A percentile compares a stretch with the other conserved stretches of the same genome.
Conservation (phyloP, 164 flowering plant species). For the Chimonanthus praecox region DNA sequence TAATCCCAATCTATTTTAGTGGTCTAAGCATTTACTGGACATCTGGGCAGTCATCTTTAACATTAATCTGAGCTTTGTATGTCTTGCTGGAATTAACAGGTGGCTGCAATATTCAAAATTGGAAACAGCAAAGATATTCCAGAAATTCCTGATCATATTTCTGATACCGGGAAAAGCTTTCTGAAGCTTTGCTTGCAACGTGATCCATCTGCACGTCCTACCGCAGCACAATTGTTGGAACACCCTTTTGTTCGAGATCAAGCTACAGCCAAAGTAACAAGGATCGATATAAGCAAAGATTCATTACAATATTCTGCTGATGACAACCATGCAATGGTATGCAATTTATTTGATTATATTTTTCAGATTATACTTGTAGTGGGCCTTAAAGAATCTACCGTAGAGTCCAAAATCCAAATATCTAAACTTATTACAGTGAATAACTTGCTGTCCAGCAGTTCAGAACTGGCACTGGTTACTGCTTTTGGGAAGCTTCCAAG, state of each 20-base stretch:
- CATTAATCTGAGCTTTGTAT: neutral
- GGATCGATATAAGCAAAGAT: constrained; percentile 40
- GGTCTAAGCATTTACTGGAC: neutral
- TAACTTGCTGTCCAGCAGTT: too few relatives aligned
- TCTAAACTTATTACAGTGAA: too few relatives aligned
- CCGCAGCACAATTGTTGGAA: constrained; percentile 59
- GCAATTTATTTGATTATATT: neutral
- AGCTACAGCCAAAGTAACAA: constrained; percentile 39
- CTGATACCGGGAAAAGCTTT: constrained; percentile 70
- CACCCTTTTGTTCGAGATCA: constrained; percentile 76
- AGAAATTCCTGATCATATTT: constrained; percentile 71
- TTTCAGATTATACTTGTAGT: neutral
- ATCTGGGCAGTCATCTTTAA: neutral
- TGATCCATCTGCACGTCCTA: constrained; percentile 70
- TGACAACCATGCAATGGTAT: neutral
- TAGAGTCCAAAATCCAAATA: too few relatives aligned
- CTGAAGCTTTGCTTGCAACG: constrained; percentile 71
- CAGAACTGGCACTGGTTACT: too few relatives aligned
- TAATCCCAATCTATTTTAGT: neutral
- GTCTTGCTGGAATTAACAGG: constrained; percentile 34
- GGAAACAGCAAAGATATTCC: constrained; percentile 93
- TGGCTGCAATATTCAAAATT: constrained; percentile 95
- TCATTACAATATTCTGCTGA: constrained; percentile 45
- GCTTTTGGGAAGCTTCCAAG: too few relatives aligned
- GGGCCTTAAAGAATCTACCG: neutral